These are phyloP conservation scores for Hirsutella thompsonii DNA, from an alignment of 2,329 filamentous ascomycete genomes.

Conservation along the genomic window DNA sequence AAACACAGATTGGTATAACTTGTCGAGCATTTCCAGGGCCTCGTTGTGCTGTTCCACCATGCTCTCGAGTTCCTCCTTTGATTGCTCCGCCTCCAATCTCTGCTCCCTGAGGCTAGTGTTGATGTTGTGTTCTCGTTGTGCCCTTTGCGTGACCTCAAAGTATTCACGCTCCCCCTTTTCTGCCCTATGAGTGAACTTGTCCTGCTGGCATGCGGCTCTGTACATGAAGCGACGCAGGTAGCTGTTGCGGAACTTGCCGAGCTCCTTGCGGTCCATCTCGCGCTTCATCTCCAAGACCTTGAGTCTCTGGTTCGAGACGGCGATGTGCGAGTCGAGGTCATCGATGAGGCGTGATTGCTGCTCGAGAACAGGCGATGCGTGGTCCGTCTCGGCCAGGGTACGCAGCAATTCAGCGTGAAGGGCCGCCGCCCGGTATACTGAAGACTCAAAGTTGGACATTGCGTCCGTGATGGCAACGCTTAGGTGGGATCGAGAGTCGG, in stretches of 20 bases:
- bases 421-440: constrained; percentile 24
- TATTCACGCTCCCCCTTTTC: constrained; percentile 43
- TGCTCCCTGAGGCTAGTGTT: constrained; percentile 25
- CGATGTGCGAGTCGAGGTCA: constrained; percentile 29
- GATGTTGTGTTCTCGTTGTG: constrained; percentile 29
- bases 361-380: constrained; percentile 30
- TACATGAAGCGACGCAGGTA: constrained; percentile 37
- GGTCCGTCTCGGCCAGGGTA: constrained; percentile 33
- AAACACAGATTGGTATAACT: constrained; percentile 38
- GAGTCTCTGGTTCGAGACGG: constrained; percentile 22
- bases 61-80: constrained; percentile 21
- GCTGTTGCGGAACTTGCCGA: constrained; percentile 39
- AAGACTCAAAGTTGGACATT: constrained; percentile 12
- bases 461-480: background rate
- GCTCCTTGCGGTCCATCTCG: constrained; percentile 34
- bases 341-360: constrained; percentile 31
- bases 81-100: constrained; percentile 24
- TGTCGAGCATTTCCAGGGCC: constrained; percentile 34
- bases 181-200: constrained; percentile 25
- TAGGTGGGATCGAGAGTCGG: too few species aligned
- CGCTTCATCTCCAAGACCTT: constrained; percentile 24
- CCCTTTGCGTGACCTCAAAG: constrained; percentile 34
- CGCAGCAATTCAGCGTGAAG: constrained; percentile 30
- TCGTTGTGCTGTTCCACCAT: constrained; percentile 20
- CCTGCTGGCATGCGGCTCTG: constrained; percentile 33